Evolutionary conservation across 2,329 filamentous ascomycete species (phyloP).

Genomic region (Aureobasidium musti): DNA sequence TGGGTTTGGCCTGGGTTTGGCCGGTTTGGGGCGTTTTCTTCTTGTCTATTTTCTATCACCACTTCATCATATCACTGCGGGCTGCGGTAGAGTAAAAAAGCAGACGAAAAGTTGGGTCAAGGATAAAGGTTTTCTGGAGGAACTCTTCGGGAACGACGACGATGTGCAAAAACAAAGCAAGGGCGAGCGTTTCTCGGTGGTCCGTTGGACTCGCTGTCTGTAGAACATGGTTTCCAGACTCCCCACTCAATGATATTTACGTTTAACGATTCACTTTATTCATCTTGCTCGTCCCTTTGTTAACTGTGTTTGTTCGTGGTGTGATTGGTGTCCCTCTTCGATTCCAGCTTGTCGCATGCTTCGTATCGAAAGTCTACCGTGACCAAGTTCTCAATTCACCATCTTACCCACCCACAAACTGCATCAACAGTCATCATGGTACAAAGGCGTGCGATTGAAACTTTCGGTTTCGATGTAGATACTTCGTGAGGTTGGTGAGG

Average conservation of each 20-base stretch:
- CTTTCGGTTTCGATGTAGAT: too few relatives aligned
- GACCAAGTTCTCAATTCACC: too few relatives aligned
- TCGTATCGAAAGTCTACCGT: too few relatives aligned
- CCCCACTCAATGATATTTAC: slow-evolving; percentile 28
- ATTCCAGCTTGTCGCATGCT: too few relatives aligned
- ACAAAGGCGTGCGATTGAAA: too few relatives aligned
- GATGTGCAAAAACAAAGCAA: slow-evolving; percentile 27
- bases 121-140: slow-evolving; percentile 26
- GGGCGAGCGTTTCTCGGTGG: slow-evolving; percentile 26
- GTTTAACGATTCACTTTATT: slow-evolving; percentile 4
- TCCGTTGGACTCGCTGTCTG: slow-evolving; percentile 30
- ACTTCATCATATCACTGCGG: slow-evolving; percentile 25
- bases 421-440: too few relatives aligned
- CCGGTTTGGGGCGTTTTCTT: slow-evolving; percentile 17
- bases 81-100: slow-evolving; percentile 26
- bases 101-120: slow-evolving; percentile 27
- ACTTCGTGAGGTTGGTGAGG: neutral
- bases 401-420: too few relatives aligned
- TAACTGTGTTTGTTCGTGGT: neutral
- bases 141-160: slow-evolving; percentile 27
- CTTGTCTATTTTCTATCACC: slow-evolving; percentile 12
- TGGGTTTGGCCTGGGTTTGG: slow-evolving; percentile 25
- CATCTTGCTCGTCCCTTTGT: neutral
- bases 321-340: neutral
- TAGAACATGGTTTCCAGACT: slow-evolving; percentile 28